Evolutionary conservation across 75 land plant species (phyloP), one percentile per base, ranked within the genome.

Genomic region (Adiantum capillusveneris): DNA sequence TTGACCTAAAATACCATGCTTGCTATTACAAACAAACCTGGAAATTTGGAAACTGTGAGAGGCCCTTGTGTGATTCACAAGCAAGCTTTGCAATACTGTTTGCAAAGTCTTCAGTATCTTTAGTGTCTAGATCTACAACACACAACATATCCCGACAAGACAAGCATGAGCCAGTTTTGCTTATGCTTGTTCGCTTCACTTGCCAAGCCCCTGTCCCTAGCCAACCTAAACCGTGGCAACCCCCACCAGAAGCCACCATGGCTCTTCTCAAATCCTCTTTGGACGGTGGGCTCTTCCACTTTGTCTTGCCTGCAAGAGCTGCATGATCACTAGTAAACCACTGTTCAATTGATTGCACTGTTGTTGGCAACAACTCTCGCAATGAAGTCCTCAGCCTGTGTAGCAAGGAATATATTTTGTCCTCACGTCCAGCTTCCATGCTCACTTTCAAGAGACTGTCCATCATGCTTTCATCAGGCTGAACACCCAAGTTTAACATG

Each of bases 211-310:
- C 91, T 29, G 41, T 73, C 21, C 88, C 81, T 45, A 87, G 31
- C 91, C 91, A 87, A 25, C 91, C 91, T 48, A 70, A 57, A 1
- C 91, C 88, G 73, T 84, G 84, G 81, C 82, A 81, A 16, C 91
- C 91, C 25, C 88, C 91, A 1, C 91, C 91, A 25, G 64, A 68
- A 30, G 46, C 67, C 17, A 56, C 54, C 55, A 71, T 44, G 22
- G 64, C 78, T 30, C 74, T 70, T 28, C 44, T 76, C 24, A 80
- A 69, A 3, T 31, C 31, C 11, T 19, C 52, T 9, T 9, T 29
- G 16, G 70, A 72, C 53, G 44, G 63, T 19, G 29, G 31, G 18
- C 22, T 11, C 57, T 86, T 68, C 78, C 77, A 68, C 41, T 59
- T 64, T 50, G 31, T 49, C 54, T 25, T 26, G 63, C 74, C 82